These are phyloP conservation scores for Debaryomyces psychrophilus DNA, from an alignment of 1,139 yeast genomes.

Conservation along the genomic window DNA sequence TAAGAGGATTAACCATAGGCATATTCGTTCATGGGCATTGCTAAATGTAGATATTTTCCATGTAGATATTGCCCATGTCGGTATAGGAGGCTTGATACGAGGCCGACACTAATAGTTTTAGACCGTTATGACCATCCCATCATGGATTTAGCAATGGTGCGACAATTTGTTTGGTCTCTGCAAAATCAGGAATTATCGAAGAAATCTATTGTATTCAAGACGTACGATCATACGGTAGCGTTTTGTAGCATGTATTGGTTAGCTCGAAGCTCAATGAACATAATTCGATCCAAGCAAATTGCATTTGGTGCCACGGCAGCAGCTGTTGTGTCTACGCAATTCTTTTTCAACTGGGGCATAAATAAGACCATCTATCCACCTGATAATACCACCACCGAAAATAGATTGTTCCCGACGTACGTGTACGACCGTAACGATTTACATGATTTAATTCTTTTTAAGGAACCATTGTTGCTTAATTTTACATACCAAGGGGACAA, in stretches of 20 bases:
- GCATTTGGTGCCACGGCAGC: constrained; percentile 14
- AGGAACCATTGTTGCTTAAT: constrained; percentile 68
- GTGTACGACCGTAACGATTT: constrained; percentile 56
- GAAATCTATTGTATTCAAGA: neutral
- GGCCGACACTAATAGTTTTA: too few species aligned
- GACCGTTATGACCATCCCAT: neutral
- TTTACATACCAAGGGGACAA: constrained; percentile 73
- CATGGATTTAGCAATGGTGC: neutral
- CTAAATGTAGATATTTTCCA: neutral
- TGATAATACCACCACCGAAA: constrained; percentile 41
- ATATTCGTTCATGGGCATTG: neutral
- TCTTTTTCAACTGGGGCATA: constrained; percentile 14
- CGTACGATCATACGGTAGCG: constrained; percentile 1
- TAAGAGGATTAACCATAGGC: neutral
- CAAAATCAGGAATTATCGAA: neutral
- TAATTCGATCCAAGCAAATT: constrained; percentile 6
- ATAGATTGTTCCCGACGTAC: constrained; percentile 44
- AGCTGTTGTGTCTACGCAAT: constrained; percentile 13
- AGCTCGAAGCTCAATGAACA: constrained; percentile 7
- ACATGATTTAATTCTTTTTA: constrained; percentile 54
- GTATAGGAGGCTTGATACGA: neutral
- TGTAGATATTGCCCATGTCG: neutral
- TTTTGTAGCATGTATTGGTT: constrained; percentile 5
- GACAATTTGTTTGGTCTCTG: neutral
- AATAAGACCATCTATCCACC: constrained; percentile 41